These are phyloP conservation scores for Aspergillus sp. DNA, from an alignment of 2,329 filamentous ascomycete species.

Conservation along the genomic window DNA sequence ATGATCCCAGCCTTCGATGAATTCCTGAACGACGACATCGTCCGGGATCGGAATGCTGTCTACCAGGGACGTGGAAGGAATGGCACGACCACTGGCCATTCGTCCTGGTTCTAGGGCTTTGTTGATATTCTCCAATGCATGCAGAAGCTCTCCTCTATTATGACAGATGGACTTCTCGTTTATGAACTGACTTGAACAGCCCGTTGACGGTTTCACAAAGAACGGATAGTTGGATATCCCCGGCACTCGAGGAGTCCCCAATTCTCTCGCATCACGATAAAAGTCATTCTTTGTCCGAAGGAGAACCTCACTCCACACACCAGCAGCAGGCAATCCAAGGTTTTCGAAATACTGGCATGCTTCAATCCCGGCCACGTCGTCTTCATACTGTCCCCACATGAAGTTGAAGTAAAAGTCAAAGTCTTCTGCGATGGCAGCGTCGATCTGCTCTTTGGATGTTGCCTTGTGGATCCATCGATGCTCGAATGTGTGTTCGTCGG, in stretches of 20 bases:
- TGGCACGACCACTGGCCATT: too few species aligned
- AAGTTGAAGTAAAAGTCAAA: slow-evolving; percentile 22
- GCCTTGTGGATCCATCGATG: slow-evolving; percentile 14
- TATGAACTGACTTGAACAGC: too few species aligned
- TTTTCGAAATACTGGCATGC: slow-evolving; percentile 17
- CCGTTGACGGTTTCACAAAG: too few species aligned
- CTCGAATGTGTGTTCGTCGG: slow-evolving; percentile 13
- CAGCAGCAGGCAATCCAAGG: slow-evolving; percentile 11
- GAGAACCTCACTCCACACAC: slow-evolving; percentile 14
- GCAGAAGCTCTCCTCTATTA: too few species aligned
- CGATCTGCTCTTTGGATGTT: slow-evolving; percentile 14
- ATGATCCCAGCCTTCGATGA: slow-evolving; percentile 15
- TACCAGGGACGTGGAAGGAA: too few species aligned
- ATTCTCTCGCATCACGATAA: slow-evolving; percentile 9
- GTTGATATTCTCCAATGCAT: slow-evolving; percentile 1
- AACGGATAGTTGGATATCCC: too few species aligned
- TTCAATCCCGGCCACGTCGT: slow-evolving; percentile 16
- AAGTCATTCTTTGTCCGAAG: slow-evolving; percentile 15
- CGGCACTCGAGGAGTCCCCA: slow-evolving; percentile 11
- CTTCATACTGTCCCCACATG: slow-evolving; percentile 19
- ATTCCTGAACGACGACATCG: slow-evolving; percentile 17
- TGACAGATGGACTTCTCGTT: too few species aligned
- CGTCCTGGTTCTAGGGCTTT: too few species aligned
- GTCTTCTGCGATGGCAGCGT: slow-evolving; percentile 10
- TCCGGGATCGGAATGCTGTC: slow-evolving; percentile 9